A percentile compares a stretch with the other conserved stretches of the same genome.
Evolutionary conservation across 169 alveolate genomes (phyloP).

Genomic region (Fabrea salina): DNA sequence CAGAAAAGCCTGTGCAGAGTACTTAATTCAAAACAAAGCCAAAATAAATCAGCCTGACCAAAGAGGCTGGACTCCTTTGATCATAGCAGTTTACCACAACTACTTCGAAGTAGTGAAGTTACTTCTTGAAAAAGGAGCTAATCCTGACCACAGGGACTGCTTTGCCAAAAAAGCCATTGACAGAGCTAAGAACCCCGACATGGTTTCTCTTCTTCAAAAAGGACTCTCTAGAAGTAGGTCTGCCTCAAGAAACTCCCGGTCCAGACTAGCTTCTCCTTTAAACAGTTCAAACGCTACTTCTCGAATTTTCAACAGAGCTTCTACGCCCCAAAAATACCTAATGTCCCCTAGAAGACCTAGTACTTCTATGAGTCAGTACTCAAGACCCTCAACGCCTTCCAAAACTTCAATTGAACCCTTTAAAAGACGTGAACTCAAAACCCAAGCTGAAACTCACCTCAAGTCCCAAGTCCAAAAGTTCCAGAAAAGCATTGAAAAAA

Average conservation of each 20-base stretch:
- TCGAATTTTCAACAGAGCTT: neutral
- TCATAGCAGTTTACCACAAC: constrained; percentile 20
- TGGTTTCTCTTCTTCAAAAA: neutral
- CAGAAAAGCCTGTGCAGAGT: neutral
- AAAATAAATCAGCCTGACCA: constrained; percentile 7
- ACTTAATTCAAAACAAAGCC: neutral
- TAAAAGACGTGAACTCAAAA: neutral
- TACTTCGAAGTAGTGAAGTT: neutral
- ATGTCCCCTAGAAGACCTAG: neutral
- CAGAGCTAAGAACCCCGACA: constrained; percentile 21
- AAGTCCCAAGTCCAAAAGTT: neutral
- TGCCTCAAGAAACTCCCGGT: neutral
- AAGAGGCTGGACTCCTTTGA: constrained; percentile 36
- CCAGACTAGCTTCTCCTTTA: neutral
- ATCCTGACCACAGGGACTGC: constrained; percentile 23
- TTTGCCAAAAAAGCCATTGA: constrained; percentile 36
- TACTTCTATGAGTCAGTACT: neutral
- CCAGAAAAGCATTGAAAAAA: neutral
- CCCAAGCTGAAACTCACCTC: neutral
- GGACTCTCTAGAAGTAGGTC: neutral
- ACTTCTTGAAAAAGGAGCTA: neutral
- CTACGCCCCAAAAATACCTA: neutral
- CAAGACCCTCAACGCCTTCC: neutral
- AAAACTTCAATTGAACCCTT: neutral
- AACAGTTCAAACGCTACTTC: neutral